These are phyloP conservation scores for Chlorella sp. DNA, from an alignment of 139 green algal species.

Conservation along the genomic window DNA sequence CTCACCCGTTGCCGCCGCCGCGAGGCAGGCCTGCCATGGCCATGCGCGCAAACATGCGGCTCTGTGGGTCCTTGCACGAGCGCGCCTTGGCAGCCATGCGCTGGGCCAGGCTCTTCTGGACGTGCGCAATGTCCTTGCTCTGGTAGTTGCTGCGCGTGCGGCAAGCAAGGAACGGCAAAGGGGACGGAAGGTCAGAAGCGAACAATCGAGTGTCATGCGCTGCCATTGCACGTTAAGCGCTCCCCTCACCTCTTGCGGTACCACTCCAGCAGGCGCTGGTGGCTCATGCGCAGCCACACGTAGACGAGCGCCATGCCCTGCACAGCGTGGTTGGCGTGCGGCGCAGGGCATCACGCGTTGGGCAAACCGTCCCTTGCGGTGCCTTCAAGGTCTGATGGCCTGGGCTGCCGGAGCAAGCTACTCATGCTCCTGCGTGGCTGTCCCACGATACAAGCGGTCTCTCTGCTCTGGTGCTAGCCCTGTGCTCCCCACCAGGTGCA, in stretches of 20 bases:
- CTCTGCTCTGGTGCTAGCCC: no score
- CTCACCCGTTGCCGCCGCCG: conserved; percentile 77
- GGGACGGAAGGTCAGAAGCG: no score
- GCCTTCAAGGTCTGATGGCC: no score
- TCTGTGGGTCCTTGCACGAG: conserved; percentile 30
- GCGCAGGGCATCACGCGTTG: background rate
- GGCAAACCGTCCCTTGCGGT: no score
- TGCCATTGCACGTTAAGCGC: no score
- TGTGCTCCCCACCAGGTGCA: no score
- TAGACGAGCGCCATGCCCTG: conserved; percentile 64
- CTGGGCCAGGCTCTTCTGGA: conserved; percentile 74
- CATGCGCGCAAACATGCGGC: conserved; percentile 62
- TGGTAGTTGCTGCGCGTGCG: conserved; percentile 10
- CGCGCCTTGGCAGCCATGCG: conserved; percentile 54
- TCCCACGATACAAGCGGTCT: no score
- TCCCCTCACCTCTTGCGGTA: conserved; percentile 34
- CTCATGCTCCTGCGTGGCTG: no score
- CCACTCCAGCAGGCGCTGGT: conserved; percentile 70
- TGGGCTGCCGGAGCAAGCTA: no score
- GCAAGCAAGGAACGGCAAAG: background rate
- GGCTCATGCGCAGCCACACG: conserved; percentile 74
- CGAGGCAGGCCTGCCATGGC: conserved; percentile 64
- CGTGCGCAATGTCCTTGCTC: conserved; percentile 74
- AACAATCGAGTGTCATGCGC: no score
- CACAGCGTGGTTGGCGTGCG: background rate